phyloP scores from a whole-genome alignment of 257 asterid species.

The Solanum infundibuliforme region DNA sequence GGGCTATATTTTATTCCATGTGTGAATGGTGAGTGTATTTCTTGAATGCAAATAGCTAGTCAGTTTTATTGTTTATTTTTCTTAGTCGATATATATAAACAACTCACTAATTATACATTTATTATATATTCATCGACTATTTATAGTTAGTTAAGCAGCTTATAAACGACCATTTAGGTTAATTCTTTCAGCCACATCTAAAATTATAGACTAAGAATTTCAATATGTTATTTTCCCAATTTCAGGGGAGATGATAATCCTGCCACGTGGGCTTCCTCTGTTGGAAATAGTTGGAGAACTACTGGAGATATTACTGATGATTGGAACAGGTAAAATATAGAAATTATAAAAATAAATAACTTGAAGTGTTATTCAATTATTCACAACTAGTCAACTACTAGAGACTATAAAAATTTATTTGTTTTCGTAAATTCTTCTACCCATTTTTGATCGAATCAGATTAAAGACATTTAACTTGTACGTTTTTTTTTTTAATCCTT shows the following conservation, averaged over 20 bases:
- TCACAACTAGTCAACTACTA: not conserved
- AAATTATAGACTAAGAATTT: not conserved
- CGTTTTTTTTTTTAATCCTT: not conserved
- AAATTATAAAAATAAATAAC: no score
- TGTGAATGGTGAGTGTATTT: slow-evolving; percentile 55
- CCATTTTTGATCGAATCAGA: not conserved
- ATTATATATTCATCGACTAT: not conserved
- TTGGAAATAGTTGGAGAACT: slow-evolving; percentile 95
- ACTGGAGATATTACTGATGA: slow-evolving; percentile 75
- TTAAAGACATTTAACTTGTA: not conserved
- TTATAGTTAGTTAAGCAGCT: not conserved
- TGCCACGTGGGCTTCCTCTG: slow-evolving; percentile 80
- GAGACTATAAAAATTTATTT: not conserved
- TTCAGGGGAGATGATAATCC: slow-evolving; percentile 87
- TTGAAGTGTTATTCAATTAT: not conserved
- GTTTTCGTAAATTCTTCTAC: not conserved
- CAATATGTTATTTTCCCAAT: not conserved
- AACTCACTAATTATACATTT: not conserved
- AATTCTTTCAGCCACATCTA: not conserved
- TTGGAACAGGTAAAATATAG: slow-evolving; percentile 55
- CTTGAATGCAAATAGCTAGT: not conserved
- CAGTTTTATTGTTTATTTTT: not conserved
- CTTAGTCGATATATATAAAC: not conserved
- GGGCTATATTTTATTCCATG: slow-evolving; percentile 75
- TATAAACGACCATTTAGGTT: no score